Percentiles rank a stretch among this genome's conserved stretches.
Conservation (phyloP, 2,329 filamentous ascomycete genomes). For the Sporothrix variecibatus region DNA sequence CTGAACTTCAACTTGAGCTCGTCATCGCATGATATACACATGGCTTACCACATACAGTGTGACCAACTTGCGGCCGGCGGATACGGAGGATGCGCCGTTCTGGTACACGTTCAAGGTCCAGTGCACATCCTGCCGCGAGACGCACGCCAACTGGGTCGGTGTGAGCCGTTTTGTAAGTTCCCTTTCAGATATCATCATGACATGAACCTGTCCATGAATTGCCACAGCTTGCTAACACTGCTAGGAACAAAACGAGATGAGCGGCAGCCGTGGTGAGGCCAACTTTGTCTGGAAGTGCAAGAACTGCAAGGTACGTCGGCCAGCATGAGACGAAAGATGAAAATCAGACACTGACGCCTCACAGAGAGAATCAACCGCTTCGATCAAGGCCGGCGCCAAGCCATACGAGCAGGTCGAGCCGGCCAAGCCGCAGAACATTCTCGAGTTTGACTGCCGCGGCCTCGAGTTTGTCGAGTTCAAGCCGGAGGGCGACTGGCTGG, state of each 20-base stretch:
- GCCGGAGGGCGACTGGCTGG: conserved; percentile 91
- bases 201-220: background rate
- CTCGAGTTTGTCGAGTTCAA: conserved; percentile 91
- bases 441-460: conserved; percentile 92
- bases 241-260: conserved; percentile 86
- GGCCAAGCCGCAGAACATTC: conserved; percentile 73
- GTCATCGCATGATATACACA: background rate
- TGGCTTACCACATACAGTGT: conserved; percentile 59
- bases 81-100: conserved; percentile 80
- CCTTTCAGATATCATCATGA: background rate
- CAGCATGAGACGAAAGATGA: no score
- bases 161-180: conserved; percentile 81
- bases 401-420: conserved; percentile 72
- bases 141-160: conserved; percentile 80
- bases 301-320: conserved; percentile 76
- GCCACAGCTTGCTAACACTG: background rate
- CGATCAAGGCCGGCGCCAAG: conserved; percentile 72
- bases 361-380: conserved; percentile 81
- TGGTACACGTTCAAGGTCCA: conserved; percentile 98
- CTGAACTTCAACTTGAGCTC: background rate
- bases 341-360: background rate
- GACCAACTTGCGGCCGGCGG: conserved; percentile 82
- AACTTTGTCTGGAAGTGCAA: conserved; percentile 99
- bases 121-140: conserved; percentile 95
- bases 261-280: conserved; percentile 89